Base-by-base conservation (phyloP, 169 alveolate species). In the Cryptosporidium meleagridis region DNA sequence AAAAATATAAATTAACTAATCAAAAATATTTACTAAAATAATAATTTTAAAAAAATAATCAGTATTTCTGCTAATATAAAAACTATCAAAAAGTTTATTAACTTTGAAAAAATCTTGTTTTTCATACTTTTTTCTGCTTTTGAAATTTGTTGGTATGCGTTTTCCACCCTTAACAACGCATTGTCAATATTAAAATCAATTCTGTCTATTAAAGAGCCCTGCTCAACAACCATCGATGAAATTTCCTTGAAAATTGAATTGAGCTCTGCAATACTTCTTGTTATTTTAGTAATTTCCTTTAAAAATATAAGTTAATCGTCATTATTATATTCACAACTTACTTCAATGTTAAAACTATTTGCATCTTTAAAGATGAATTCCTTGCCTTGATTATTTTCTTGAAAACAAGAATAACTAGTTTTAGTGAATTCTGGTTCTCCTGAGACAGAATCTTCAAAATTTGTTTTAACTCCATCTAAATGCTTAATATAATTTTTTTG, bases 171-270 rank as follows among this genome's bases (percentile, higher is more conserved):
- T 14, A 21, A 31, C 7, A 62, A 37, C 26, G 80, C 21, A 35
- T 75, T 53, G 3, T 92, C 95, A 45, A 94, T 89, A 91, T 93
- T 94, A 65, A 91, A 93, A 80, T 94, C 96, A 62, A 94, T 94
- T 86, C 95, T 93, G 70, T 94, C 96, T 44, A 94, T 53, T 68
- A 94, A 59, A 37, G 96, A 87, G 3, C 96, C 96, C 68, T 94
- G 96, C 53, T 94, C 96, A 70, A 92, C 91, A 29, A 94, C 92
- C 85, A 94, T 69, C 2, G 84, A 91, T n/a, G 94, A 86, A 85
- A 94, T 59, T 86, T 94, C 96, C 75, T 92, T 94, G 85, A 94
- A 94, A 37, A 94, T 75, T 71, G 92, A 87, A 68, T 93, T 92
- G 67, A 94, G 93, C 55, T 92, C 94, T n/a, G 84, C 71, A 35